phyloP scores from a whole-genome alignment of 1,284 basidiomycete species.

The Cerioporus squamosus region DNA sequence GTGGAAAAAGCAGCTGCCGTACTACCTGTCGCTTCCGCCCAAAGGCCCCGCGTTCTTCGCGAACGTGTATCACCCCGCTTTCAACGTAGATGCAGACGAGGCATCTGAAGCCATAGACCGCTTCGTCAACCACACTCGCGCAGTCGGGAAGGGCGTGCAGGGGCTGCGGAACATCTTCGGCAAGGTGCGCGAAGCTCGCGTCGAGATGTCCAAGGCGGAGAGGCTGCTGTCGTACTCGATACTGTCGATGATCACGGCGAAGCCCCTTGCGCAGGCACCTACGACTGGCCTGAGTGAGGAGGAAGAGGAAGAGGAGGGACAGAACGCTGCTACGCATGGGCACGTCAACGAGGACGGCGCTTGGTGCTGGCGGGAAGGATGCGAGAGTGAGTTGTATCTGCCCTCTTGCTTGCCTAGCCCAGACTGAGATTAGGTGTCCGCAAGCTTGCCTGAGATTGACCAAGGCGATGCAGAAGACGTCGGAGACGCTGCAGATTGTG shows the following conservation, averaged over 20 bases:
- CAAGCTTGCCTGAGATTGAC: constrained; percentile 76
- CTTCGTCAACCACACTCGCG: constrained; percentile 68
- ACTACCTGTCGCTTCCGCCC: constrained; percentile 60
- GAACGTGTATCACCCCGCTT: constrained; percentile 81
- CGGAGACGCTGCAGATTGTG: constrained; percentile 73
- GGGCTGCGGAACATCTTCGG: constrained; percentile 64
- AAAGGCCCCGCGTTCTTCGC: constrained; percentile 78
- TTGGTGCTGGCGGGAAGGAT: constrained; percentile 86
- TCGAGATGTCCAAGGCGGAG: constrained; percentile 78
- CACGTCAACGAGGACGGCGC: constrained; percentile 74
- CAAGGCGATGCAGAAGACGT: constrained; percentile 78
- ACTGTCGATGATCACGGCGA: constrained; percentile 70
- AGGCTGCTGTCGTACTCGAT: constrained; percentile 71
- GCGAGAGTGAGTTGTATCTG: constrained; percentile 50
- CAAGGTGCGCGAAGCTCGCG: constrained; percentile 62
- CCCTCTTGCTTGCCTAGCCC: not conserved
- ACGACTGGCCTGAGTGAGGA: constrained; percentile 51
- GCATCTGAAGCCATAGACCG: constrained; percentile 57
- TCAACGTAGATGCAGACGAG: constrained; percentile 79
- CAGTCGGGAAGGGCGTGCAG: constrained; percentile 71
- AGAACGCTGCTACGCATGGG: constrained; percentile 46
- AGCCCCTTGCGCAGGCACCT: constrained; percentile 56
- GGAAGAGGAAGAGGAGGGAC: constrained; percentile 48
- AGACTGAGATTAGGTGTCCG: not conserved
- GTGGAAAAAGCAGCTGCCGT: constrained; percentile 69